These are phyloP conservation scores for Boletus sp. DNA, from an alignment of 1,284 basidiomycete genomes.

Conservation along the genomic window DNA sequence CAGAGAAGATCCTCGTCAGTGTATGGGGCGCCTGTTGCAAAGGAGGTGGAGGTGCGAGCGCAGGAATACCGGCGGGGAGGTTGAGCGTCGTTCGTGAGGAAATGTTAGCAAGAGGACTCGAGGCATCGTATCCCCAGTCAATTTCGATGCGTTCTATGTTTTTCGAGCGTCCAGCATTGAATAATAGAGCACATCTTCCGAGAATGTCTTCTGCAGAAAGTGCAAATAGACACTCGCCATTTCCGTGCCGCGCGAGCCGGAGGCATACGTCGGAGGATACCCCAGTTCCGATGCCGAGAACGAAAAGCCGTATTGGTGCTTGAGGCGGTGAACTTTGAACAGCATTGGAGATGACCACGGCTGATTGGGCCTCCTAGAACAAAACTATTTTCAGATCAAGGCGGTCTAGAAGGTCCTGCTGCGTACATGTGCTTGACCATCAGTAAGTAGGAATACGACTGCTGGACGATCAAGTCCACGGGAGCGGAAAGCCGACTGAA, in stretches of 20 bases:
- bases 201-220: conserved; percentile 48
- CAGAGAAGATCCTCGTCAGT: conserved; percentile 48
- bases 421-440: conserved; percentile 46
- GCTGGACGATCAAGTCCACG: conserved; percentile 42
- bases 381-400: background rate
- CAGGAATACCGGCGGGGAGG: conserved; percentile 20
- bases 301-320: conserved; percentile 52
- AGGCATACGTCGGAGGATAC: conserved; percentile 56
- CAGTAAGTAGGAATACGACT: conserved; percentile 57
- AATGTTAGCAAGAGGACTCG: background rate
- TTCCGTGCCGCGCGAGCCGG: conserved; percentile 52
- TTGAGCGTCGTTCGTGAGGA: background rate
- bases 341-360: conserved; percentile 35
- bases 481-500: conserved; percentile 33
- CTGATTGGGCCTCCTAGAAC: conserved; percentile 27
- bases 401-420: background rate
- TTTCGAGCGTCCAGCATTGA: conserved; percentile 52
- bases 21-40: conserved; percentile 50
- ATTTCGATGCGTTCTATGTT: conserved; percentile 49
- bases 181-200: conserved; percentile 51
- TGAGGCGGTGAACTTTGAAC: conserved; percentile 29
- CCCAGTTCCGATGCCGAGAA: conserved; percentile 55
- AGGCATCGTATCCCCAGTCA: conserved; percentile 46
- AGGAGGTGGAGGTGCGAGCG: conserved; percentile 38
- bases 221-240: conserved; percentile 53